Evolutionary conservation across 768 basidiomycete species (phyloP).

Genomic region (Daedaleopsis sinensis): DNA sequence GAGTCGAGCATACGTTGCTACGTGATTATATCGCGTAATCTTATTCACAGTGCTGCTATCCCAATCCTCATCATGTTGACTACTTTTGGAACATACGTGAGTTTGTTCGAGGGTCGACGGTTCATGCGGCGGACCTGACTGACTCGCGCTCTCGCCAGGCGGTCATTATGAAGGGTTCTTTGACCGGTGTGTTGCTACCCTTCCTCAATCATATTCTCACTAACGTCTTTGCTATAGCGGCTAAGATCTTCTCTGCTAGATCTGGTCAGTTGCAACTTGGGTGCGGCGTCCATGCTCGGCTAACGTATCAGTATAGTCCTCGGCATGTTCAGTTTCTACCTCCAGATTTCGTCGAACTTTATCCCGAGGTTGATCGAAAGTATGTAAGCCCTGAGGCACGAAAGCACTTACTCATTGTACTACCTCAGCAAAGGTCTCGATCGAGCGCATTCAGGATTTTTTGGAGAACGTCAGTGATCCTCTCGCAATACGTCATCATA

Average conservation of each 20-base stretch:
- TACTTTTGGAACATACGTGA: slow-evolving; percentile 61
- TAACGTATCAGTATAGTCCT: slow-evolving; percentile 6
- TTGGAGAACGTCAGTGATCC: slow-evolving; percentile 30
- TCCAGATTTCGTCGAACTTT: slow-evolving; percentile 2
- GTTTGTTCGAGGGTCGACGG: slow-evolving; percentile 18
- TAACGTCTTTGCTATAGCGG: neutral
- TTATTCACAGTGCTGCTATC: slow-evolving; percentile 48
- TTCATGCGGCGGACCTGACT: too few species aligned
- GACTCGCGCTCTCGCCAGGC: slow-evolving; percentile 24
- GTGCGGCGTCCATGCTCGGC: too few species aligned
- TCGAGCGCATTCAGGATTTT: slow-evolving; percentile 46
- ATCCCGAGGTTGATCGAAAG: slow-evolving; percentile 3
- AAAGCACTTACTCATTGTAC: neutral
- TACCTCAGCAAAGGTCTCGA: slow-evolving; percentile 36
- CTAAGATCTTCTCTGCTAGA: slow-evolving; percentile 20
- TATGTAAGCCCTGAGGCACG: neutral
- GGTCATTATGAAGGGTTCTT: slow-evolving; percentile 38
- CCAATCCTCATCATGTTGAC: slow-evolving; percentile 67
- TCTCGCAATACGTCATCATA: neutral
- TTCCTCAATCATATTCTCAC: neutral
- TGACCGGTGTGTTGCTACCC: slow-evolving; percentile 31
- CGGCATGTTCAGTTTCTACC: slow-evolving; percentile 17
- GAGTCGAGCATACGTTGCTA: slow-evolving; percentile 13
- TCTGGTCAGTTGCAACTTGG: slow-evolving; percentile 5
- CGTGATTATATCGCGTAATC: neutral